These are phyloP conservation scores for Curvularia eragrostidis DNA, from an alignment of 2,329 filamentous ascomycete genomes.

Conservation along the genomic window DNA sequence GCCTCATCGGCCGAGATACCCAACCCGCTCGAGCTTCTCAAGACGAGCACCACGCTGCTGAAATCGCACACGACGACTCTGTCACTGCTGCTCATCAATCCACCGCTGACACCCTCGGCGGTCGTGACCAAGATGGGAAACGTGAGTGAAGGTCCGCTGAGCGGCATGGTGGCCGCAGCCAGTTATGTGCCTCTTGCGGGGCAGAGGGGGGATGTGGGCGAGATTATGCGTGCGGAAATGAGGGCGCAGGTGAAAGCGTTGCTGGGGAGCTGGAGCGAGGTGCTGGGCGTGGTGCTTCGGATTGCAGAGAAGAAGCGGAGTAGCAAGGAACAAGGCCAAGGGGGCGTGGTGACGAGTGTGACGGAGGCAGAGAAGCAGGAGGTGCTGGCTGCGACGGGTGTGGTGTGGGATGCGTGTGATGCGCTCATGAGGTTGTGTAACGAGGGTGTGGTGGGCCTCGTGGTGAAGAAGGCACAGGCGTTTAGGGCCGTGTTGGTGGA, in stretches of 20 bases:
- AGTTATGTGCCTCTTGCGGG: conserved; percentile 24
- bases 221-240: conserved; percentile 69
- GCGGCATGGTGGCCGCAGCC: conserved; percentile 70
- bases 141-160: conserved; percentile 74
- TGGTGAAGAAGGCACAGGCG: conserved; percentile 74
- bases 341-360: conserved; percentile 27
- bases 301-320: conserved; percentile 62
- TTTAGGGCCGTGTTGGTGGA: conserved; percentile 79
- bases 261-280: conserved; percentile 66
- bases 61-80: conserved; percentile 86
- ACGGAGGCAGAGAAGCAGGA: conserved; percentile 48
- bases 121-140: conserved; percentile 73
- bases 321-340: background rate
- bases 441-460: conserved; percentile 72
- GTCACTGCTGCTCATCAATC: conserved; percentile 83
- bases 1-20: conserved; percentile 30
- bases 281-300: conserved; percentile 66
- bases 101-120: conserved; percentile 83
- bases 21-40: conserved; percentile 69
- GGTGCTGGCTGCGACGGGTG: conserved; percentile 70
- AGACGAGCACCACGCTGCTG: conserved; percentile 74
- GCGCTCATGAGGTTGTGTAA: conserved; percentile 68
- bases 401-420: conserved; percentile 86
- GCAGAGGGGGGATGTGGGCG: conserved; percentile 32
- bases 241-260: conserved; percentile 68